Percentiles rank a stretch among this genome's conserved stretches.
phyloP scores from a whole-genome alignment of 805 yeast species.

The Gaillardinia entomophila region DNA sequence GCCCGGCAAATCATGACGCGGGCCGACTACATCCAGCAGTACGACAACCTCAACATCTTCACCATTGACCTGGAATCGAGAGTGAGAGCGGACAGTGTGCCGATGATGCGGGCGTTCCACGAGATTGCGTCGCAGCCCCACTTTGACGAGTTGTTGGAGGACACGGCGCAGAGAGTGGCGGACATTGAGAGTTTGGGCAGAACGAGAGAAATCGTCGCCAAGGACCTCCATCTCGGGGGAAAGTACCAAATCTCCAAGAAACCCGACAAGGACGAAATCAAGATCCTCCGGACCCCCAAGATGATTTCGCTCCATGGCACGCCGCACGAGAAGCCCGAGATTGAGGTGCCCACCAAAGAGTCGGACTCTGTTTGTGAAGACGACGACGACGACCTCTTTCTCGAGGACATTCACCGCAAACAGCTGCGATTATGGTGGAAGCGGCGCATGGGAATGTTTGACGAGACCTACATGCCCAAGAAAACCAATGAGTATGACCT shows the following conservation, averaged over 20 bases:
- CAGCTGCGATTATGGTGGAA: conserved; percentile 39
- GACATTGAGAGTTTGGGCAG: conserved; percentile 75
- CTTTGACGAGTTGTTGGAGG: conserved; percentile 59
- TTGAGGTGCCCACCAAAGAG: conserved; percentile 1
- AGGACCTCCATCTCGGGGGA: conserved; percentile 57
- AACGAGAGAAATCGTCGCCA: conserved; percentile 69
- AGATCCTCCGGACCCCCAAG: conserved; percentile 10
- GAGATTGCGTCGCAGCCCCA: conserved; percentile 70
- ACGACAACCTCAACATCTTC: conserved; percentile 72
- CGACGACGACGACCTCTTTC: conserved; percentile 15
- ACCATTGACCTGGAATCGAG: conserved; percentile 69
- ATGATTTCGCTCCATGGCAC: conserved; percentile 17
- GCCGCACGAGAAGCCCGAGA: conserved; percentile 3
- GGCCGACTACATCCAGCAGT: conserved; percentile 69
- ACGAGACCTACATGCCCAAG: conserved; percentile 15
- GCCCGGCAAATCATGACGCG: conserved; percentile 83
- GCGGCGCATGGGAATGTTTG: conserved; percentile 34
- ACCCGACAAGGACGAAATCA: conserved; percentile 5
- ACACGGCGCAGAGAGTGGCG: conserved; percentile 60
- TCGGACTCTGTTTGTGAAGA: conserved; percentile 13
- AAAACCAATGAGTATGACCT: background rate
- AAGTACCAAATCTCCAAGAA: conserved; percentile 25
- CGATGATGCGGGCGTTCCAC: conserved; percentile 86
- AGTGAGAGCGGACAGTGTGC: conserved; percentile 77
- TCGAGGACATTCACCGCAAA: conserved; percentile 15